Percentiles rank a stretch among this genome's conserved stretches.
These are phyloP conservation scores for Capronia epimyces DNA, from an alignment of 2,329 filamentous ascomycete genomes.

Conservation along the genomic window DNA sequence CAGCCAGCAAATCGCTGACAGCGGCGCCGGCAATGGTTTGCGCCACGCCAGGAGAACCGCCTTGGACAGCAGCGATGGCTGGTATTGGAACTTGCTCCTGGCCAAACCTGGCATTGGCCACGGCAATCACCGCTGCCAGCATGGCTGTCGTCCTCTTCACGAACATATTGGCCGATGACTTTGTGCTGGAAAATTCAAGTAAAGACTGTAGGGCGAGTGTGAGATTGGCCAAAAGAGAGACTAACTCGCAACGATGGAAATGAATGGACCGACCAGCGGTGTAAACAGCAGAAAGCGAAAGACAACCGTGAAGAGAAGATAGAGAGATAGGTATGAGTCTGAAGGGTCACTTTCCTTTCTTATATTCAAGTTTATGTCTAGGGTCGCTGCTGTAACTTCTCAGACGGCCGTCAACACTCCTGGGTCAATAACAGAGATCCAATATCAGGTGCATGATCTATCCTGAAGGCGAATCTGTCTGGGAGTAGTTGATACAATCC, in stretches of 20 bases:
- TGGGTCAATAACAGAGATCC: background rate
- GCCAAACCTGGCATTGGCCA: slow-evolving; percentile 23
- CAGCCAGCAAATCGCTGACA: slow-evolving; percentile 58
- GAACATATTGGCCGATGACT: slow-evolving; percentile 12
- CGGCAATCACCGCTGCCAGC: slow-evolving; percentile 11
- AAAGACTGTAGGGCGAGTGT: slow-evolving; percentile 19
- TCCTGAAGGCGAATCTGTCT: slow-evolving; percentile 22
- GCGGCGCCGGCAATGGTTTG: slow-evolving; percentile 59
- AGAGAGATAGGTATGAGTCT: background rate
- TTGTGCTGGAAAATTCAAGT: slow-evolving; percentile 6
- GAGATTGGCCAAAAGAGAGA: slow-evolving; percentile 19
- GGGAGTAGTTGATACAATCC: slow-evolving; percentile 11
- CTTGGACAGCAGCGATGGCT: slow-evolving; percentile 25
- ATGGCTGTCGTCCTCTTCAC: slow-evolving; percentile 9
- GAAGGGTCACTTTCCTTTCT: background rate
- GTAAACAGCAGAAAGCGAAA: slow-evolving; percentile 9
- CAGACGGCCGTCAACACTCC: background rate
- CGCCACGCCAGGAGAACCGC: slow-evolving; percentile 53
- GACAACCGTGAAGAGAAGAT: slow-evolving; percentile 2
- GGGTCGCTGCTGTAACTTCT: background rate
- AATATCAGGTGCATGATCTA: slow-evolving; percentile 6
- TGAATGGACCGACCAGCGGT: slow-evolving; percentile 27
- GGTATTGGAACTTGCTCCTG: slow-evolving; percentile 25
- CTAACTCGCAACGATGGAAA: slow-evolving; percentile 24
- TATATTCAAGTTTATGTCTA: slow-evolving; percentile 9